Evolutionary conservation across 2,329 filamentous ascomycete genomes (phyloP).

Genomic region (Cercospora citrullina): DNA sequence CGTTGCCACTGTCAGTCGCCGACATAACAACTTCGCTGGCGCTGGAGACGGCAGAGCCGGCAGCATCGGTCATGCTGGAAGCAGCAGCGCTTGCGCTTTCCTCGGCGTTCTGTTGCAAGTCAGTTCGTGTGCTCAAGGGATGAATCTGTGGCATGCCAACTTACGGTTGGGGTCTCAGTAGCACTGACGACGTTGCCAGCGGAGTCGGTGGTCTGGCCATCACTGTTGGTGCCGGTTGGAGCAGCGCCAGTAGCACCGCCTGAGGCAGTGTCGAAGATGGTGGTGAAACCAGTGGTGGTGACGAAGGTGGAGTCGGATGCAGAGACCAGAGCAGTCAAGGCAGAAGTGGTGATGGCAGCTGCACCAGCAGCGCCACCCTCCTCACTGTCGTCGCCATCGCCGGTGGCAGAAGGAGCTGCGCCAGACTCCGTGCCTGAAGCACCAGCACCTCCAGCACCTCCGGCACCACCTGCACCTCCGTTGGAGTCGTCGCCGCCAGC

Average conservation of each 20-base stretch:
- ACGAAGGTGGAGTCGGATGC: constrained; percentile 34
- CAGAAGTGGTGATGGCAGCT: constrained; percentile 34
- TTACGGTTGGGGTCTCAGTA: constrained; percentile 20
- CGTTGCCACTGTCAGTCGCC: constrained; percentile 23
- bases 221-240: constrained; percentile 14
- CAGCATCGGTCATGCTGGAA: constrained; percentile 23
- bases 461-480: constrained; percentile 15
- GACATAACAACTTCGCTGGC: constrained; percentile 18
- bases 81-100: constrained; percentile 17
- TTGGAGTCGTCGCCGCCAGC: constrained; percentile 20
- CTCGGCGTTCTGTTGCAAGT: neutral
- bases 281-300: constrained; percentile 39
- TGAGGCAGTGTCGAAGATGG: constrained; percentile 32
- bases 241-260: constrained; percentile 14
- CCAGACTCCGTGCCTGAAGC: constrained; percentile 17
- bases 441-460: constrained; percentile 13
- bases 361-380: neutral
- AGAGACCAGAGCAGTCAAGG: constrained; percentile 36
- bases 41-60: constrained; percentile 15
- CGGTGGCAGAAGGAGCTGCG: constrained; percentile 8
- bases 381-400: neutral
- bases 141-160: no score
- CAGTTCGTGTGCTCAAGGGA: neutral
- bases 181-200: constrained; percentile 20
- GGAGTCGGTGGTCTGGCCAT: constrained; percentile 11